Evolutionary conservation across 176 grass and related monocot genomes (phyloP), one percentile per base, ranked within the genome.

Genomic region (Aegilops bicornis): DNA sequence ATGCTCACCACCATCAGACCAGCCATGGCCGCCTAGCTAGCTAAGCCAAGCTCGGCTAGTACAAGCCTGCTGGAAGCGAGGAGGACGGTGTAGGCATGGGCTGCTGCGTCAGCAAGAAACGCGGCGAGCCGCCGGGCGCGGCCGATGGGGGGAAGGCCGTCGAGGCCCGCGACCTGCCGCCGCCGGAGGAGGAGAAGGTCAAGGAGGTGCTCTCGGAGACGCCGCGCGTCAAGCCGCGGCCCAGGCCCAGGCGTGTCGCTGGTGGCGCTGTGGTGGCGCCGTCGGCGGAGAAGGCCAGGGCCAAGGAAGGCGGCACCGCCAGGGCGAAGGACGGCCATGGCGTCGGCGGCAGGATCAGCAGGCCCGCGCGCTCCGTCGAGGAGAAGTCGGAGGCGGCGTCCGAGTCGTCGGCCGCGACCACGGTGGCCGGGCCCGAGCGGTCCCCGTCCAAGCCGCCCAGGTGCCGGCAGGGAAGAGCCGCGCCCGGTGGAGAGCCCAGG

Each of bases 151-250:
- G 77, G 15, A 79, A 25, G 54, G 54, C 54, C 22, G 91, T 64
- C 12, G 91, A 78, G 86, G 82, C 88, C 22, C 77, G 89, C 0
- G 87, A 87, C 76, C 86, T 83, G 29, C 88, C 86, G 43, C 77
- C 95, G 5, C 72, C 81, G 17, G 91, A 86, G 84, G 96, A 98
- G 88, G 96, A 98, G 84, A 98, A 80, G 43, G 96, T 98, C 2
- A 98, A 98, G 88, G 96, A 98, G 88, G 96, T 98, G 65, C 90
- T 95, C 30, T 98, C 96, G 3, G 96, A 98, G 87, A 98, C 96
- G 0, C 85, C 84, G 35, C 85, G 87, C 27, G 27, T 78, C 59
- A 91, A 79, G 81, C 69, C 88, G 10, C 47, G 84, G 14, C 70
- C 87, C 14, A 87, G 66, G 70, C 76, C 81, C 15, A 37, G 32